Percentiles rank a stretch among this genome's conserved stretches.
These are phyloP conservation scores for Acacia concinna DNA, from an alignment of 331 rosid genomes.

Conservation along the genomic window DNA sequence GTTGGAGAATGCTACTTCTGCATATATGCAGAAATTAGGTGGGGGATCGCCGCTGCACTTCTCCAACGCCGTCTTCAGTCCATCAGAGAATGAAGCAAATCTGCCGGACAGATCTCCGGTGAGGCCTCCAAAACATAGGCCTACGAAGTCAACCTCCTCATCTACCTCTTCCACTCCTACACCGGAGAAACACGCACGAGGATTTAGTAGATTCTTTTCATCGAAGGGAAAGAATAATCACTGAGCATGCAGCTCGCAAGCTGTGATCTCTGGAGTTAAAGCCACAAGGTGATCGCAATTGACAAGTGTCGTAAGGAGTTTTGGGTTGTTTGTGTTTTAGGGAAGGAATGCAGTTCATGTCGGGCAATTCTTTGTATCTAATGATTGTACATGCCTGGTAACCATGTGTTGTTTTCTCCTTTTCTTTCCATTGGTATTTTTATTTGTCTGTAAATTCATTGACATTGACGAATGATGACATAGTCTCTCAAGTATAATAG, in stretches of 20 bases:
- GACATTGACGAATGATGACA: constrained; percentile 29
- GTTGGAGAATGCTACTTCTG: constrained; percentile 50
- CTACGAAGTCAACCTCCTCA: constrained; percentile 78
- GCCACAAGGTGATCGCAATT: constrained; percentile 38
- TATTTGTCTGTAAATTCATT: constrained; percentile 42
- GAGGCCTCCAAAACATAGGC: constrained; percentile 58
- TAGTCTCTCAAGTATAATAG: constrained; percentile 37
- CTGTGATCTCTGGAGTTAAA: constrained; percentile 29
- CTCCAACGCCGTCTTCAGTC: constrained; percentile 51
- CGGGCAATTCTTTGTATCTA: constrained; percentile 64
- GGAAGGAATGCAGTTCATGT: constrained; percentile 39
- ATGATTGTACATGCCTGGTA: constrained; percentile 81
- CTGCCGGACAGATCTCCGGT: constrained; percentile 56
- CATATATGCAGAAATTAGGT: constrained; percentile 42
- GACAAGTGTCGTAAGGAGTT: constrained; percentile 33
- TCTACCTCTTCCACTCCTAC: constrained; percentile 74
- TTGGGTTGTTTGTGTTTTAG: constrained; percentile 49
- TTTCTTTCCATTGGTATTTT: constrained; percentile 23
- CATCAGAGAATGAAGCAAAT: constrained; percentile 63
- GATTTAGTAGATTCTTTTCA: constrained; percentile 94
- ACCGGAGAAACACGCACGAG: constrained; percentile 84
- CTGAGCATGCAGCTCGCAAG: constrained; percentile 51
- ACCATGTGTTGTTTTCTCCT: constrained; percentile 55
- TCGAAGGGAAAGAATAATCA: constrained; percentile 70
- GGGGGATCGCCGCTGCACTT: constrained; percentile 62